Base-by-base conservation (phyloP, 2,329 filamentous ascomycete genomes). In the Drechslerella stenobrocha region DNA sequence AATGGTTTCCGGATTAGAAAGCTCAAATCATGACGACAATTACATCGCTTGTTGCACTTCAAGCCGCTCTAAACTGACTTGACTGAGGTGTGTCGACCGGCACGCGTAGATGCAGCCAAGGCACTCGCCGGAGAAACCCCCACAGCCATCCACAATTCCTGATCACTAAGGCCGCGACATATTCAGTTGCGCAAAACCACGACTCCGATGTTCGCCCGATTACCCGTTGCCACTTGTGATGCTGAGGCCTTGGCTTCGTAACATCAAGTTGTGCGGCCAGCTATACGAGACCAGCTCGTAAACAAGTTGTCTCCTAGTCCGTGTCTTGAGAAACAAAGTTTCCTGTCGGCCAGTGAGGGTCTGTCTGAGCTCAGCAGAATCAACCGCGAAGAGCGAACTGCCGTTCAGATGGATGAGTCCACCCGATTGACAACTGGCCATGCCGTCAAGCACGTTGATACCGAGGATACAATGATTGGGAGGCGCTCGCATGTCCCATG, bases 11-110 rank as follows among this genome's bases (percentile, higher is more conserved):
- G n/a, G n/a, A n/a, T n/a, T n/a, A n/a, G n/a, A 9, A 28, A 42
- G 35, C 28, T 46, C 45, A 11, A 30, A 51, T 44, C 24, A 50
- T 24, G 55, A 58, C 32, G 37, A 3, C 37, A 42, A 18, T 20
- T 13, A 18, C 37, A 42, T 18, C 13, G 2, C 4, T 2, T 20
- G 9, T 9, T 42, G 37, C 4, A 20, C 18, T 6, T 15, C 3
- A 8, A n/a, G 22, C 8, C 4, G 13, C 18, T 5, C 37, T n/a
- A 18, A 42, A 15, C n/a, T 37, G n/a, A n/a, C n/a, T n/a, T n/a
- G n/a, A n/a, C 22, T n/a, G 13, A 42, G 15, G 13, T 20, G 4
- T 18, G 15, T 42, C 15, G 37, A 9, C 3, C n/a, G 22, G 26
- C 35, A 5, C 24, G 3, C 9, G 45, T 30, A n/a, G 18, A 18